Conservation (phyloP, 2,329 filamentous ascomycete species). For the Xylaria sp. region DNA sequence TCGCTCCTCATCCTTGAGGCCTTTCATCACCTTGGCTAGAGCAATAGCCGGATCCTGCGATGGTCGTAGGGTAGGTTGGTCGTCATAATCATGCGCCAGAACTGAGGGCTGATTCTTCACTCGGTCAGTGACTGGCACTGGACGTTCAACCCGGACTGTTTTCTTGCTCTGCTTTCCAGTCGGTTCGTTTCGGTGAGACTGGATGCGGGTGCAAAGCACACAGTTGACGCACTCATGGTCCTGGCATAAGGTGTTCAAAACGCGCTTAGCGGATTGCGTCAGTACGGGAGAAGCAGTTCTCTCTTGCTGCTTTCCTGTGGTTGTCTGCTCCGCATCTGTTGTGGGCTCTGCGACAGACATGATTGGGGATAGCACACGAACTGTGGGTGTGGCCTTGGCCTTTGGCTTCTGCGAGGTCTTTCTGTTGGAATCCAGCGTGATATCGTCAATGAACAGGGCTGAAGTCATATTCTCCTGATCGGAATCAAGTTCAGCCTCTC, state of each 20-base stretch:
- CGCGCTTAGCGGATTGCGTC: constrained; percentile 46
- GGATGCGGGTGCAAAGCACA: constrained; percentile 52
- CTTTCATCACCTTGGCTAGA: constrained; percentile 77
- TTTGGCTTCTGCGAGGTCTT: constrained; percentile 33
- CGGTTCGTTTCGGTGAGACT: constrained; percentile 33
- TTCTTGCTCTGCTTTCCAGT: constrained; percentile 44
- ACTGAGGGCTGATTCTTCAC: constrained; percentile 39
- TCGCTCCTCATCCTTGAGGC: constrained; percentile 70
- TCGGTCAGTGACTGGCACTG: constrained; percentile 60
- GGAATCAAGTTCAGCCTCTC: constrained; percentile 29
- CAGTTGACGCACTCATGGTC: constrained; percentile 53
- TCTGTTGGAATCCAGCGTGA: constrained; percentile 46
- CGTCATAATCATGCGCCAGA: constrained; percentile 37
- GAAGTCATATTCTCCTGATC: constrained; percentile 52
- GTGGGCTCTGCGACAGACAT: constrained; percentile 16
- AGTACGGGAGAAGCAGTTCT: constrained; percentile 27
- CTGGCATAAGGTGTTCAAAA: constrained; percentile 47
- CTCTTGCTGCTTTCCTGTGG: constrained; percentile 31
- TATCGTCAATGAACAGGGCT: constrained; percentile 54
- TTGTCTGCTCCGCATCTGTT: constrained; percentile 32
- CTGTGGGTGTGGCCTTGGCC: constrained; percentile 6
- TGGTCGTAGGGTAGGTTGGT: constrained; percentile 57
- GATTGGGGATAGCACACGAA: constrained; percentile 16
- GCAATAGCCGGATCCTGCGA: constrained; percentile 65
- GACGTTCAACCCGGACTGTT: constrained; percentile 55